Conservation (phyloP, 2,329 filamentous ascomycete species). For the Chrysoporthe deuterocubensis region DNA sequence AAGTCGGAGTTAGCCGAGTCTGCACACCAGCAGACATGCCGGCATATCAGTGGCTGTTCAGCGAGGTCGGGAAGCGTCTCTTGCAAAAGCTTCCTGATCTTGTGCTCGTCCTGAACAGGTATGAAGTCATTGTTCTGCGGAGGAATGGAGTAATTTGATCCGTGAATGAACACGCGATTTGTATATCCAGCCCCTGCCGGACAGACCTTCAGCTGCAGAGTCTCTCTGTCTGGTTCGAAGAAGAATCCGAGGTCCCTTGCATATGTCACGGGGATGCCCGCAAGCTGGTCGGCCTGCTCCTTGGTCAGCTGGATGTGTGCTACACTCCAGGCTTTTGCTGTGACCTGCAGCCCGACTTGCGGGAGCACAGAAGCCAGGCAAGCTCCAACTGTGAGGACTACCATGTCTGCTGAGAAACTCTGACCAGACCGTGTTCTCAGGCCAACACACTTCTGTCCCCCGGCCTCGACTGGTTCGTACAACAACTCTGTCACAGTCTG, state of each 20-base stretch:
- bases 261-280: conserved; percentile 64
- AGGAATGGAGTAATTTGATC: conserved; percentile 45
- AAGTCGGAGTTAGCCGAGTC: conserved; percentile 65
- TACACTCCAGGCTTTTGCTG: conserved; percentile 62
- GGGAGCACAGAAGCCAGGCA: conserved; percentile 52
- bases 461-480: conserved; percentile 36
- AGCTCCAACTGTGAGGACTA: conserved; percentile 58
- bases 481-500: conserved; percentile 45
- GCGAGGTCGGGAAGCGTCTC: conserved; percentile 58
- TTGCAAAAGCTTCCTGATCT: conserved; percentile 53
- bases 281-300: conserved; percentile 56
- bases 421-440: conserved; percentile 34
- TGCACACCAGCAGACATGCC: conserved; percentile 66
- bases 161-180: conserved; percentile 40
- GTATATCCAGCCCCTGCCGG: conserved; percentile 62
- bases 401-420: conserved; percentile 41
- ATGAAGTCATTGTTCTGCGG: conserved; percentile 51
- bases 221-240: conserved; percentile 65
- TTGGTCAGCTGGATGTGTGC: conserved; percentile 62
- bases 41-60: conserved; percentile 59
- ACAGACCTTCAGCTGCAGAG: conserved; percentile 63
- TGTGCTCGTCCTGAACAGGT: conserved; percentile 55
- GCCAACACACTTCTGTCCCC: conserved; percentile 35
- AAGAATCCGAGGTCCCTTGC: conserved; percentile 67
- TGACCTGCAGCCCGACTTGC: conserved; percentile 51